Conservation (phyloP, 306 rosid genomes). For the Trifolium repens region DNA sequence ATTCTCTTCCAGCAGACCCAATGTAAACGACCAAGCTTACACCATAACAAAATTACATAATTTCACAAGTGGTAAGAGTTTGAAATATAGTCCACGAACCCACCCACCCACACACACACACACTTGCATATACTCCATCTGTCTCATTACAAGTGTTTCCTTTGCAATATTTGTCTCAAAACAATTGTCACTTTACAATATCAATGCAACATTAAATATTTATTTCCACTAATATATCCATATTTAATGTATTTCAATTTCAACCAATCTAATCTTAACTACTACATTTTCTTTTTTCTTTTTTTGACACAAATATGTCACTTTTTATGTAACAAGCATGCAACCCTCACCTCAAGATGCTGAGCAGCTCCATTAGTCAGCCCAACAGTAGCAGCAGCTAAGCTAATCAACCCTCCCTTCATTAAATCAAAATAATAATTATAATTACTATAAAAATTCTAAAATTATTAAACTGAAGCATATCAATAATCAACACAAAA, state of each 20-base stretch:
- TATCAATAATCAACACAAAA: not conserved
- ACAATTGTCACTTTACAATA: no score
- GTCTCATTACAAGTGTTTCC: no score
- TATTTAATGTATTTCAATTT: no score
- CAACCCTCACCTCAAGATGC: constrained; percentile 86
- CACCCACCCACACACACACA: not conserved
- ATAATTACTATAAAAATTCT: constrained; percentile 1
- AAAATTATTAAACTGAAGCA: constrained; percentile 11
- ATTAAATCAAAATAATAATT: not conserved
- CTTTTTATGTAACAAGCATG: not conserved
- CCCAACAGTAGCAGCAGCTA: constrained; percentile 98
- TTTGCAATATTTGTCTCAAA: no score
- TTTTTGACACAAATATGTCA: no score
- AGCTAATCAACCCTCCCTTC: constrained; percentile 96
- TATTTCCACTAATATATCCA: no score
- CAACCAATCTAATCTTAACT: no score
- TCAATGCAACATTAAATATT: no score
- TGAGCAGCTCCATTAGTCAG: constrained; percentile 81
- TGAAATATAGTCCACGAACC: constrained; percentile 14
- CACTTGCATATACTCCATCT: not conserved
- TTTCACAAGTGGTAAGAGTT: constrained; percentile 23
- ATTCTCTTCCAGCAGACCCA: constrained; percentile 21
- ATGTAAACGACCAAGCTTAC: constrained; percentile 14
- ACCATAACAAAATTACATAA: constrained; percentile 9
- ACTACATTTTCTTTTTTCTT: no score